A percentile compares a stretch with the other conserved stretches of the same genome.
phyloP scores from a whole-genome alignment of 352 stramenopile species.

The Pythium dissimile region DNA sequence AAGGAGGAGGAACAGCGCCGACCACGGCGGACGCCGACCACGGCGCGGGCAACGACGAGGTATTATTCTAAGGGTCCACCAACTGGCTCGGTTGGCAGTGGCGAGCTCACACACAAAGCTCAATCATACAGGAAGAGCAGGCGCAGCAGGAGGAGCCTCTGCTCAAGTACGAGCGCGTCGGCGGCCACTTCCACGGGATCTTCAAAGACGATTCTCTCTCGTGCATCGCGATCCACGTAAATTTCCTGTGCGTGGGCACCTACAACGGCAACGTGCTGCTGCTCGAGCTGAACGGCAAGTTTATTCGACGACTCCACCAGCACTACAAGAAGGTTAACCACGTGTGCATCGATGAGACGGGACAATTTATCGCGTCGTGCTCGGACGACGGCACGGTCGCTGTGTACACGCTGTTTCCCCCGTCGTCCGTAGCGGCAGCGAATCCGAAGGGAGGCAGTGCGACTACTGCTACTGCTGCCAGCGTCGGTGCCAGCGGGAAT shows the following conservation, averaged over 20 bases:
- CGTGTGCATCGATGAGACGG: slow-evolving; percentile 81
- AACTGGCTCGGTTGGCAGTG: too few relatives aligned
- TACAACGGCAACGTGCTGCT: slow-evolving; percentile 81
- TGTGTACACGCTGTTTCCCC: slow-evolving; percentile 68
- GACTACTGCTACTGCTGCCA: slow-evolving; percentile 14
- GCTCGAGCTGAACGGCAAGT: slow-evolving; percentile 68
- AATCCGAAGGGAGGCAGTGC: slow-evolving; percentile 25
- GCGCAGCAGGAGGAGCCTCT: slow-evolving; percentile 47
- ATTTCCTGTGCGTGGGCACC: slow-evolving; percentile 72
- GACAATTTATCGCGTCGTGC: slow-evolving; percentile 82
- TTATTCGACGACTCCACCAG: slow-evolving; percentile 79
- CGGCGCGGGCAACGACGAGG: background rate
- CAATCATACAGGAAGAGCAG: slow-evolving; percentile 8
- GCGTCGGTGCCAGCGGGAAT: slow-evolving; percentile 6
- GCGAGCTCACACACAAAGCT: background rate
- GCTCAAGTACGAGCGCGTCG: slow-evolving; percentile 86
- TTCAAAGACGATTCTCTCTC: slow-evolving; percentile 86
- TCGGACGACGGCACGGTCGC: slow-evolving; percentile 83
- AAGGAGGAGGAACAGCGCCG: background rate
- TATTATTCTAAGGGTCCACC: too few relatives aligned
- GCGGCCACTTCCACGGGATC: slow-evolving; percentile 79
- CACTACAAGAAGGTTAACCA: slow-evolving; percentile 89
- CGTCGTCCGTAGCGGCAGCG: slow-evolving; percentile 9
- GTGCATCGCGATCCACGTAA: slow-evolving; percentile 78
- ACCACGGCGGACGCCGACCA: background rate